Evolutionary conservation across 345 rosid species (phyloP), one percentile per base, ranked within the genome.

Genomic region (Clarkia xantiana): DNA sequence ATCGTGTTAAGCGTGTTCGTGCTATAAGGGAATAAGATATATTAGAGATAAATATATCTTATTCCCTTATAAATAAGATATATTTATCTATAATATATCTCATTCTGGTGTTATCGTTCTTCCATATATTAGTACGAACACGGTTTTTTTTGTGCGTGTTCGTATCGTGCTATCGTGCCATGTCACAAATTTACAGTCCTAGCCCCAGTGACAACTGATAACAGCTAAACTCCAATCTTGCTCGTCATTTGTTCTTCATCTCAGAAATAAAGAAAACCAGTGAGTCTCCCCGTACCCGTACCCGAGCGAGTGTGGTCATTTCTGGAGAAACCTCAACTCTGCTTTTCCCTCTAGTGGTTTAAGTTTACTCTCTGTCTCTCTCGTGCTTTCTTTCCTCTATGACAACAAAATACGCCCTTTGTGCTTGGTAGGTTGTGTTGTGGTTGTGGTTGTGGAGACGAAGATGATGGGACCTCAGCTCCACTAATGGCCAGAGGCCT

Each of bases 381-480:
- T 29, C 36, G 36, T 29, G 36, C 36, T 49, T 49, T 49, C 22
- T 23, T 41, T 49, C 0, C 53, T 39, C 56, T 52, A 52, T 59
- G n/a, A 48, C 51, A 42, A 50, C 53, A 67, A 44, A 45, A 60
- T 49, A 51, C 58, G 63, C 70, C 44, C 44, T 56, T 47, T 56
- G 25, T 46, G 60, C 74, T 75, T 75, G 80, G 76, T 70, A 63
- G 64, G 75, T 70, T 72, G 75, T 67, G 47, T 4, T 44, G 47
- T 4, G 10, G 44, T 14, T 42, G 44, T 73, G 68, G 15, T 20
- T 53, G 56, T 10, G 53, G 47, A 11, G 53, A 14, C 10, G 40
- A 17, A 15, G 38, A 40, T 14, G 42, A 64, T 72, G 80, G 81
- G 79, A 77, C 86, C 77, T 73, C 16, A 53, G 61, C 64, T 72